Evolutionary conservation across 352 stramenopile species (phyloP).

Genomic region (Globisporangium ultimum): DNA sequence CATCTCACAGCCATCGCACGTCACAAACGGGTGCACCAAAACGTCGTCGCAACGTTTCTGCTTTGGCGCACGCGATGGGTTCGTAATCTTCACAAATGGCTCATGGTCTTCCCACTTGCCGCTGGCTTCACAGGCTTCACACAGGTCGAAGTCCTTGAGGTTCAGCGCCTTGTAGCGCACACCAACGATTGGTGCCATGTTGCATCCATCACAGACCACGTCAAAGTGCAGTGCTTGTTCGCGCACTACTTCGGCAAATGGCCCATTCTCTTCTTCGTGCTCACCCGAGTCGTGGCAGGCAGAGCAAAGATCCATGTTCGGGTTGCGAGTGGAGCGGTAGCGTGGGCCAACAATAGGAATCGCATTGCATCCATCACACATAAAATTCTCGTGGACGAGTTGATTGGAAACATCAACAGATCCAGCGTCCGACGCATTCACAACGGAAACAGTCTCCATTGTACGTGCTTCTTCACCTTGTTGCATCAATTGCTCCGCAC

Average conservation of each 20-base stretch:
- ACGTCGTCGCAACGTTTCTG: slow-evolving; percentile 17
- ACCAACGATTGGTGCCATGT: slow-evolving; percentile 50
- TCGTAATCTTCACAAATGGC: slow-evolving; percentile 81
- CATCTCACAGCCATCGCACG: slow-evolving; percentile 62
- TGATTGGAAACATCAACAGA: slow-evolving; percentile 5
- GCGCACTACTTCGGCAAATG: slow-evolving; percentile 10
- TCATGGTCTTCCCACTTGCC: slow-evolving; percentile 42
- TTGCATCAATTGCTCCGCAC: slow-evolving; percentile 24
- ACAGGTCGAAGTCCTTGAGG: slow-evolving; percentile 75
- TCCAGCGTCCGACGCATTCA: slow-evolving; percentile 8
- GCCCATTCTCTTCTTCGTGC: slow-evolving; percentile 11
- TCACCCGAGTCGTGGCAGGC: slow-evolving; percentile 17
- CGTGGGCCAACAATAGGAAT: slow-evolving; percentile 31
- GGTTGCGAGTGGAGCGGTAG: slow-evolving; percentile 24
- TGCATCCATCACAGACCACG: slow-evolving; percentile 53
- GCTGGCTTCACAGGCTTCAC: slow-evolving; percentile 58
- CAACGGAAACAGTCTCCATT: slow-evolving; percentile 17
- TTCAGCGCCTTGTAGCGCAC: slow-evolving; percentile 82
- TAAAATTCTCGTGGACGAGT: slow-evolving; percentile 23
- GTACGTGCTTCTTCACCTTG: slow-evolving; percentile 24
- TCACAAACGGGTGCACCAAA: slow-evolving; percentile 44
- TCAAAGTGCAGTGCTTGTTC: slow-evolving; percentile 24
- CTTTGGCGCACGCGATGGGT: slow-evolving; percentile 48
- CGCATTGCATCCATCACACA: slow-evolving; percentile 36
- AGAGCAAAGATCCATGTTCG: slow-evolving; percentile 37